Base-by-base conservation (phyloP, 2,329 filamentous ascomycete genomes). In the Fusarium metavorans region DNA sequence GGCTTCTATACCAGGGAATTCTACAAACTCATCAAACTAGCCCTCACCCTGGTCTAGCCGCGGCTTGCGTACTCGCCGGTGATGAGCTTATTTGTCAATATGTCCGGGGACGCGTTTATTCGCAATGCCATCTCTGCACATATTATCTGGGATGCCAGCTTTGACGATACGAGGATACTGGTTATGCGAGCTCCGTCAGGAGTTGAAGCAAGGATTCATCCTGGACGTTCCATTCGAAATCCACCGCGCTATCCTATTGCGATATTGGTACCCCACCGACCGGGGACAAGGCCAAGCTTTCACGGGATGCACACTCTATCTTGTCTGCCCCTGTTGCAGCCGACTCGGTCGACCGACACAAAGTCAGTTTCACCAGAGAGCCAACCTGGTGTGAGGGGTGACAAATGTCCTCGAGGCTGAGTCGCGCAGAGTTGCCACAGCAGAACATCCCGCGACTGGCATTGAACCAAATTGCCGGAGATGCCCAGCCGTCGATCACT, bases 21-120 rank as follows among this genome's bases (percentile, higher is more conserved):
- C 50, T 60, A 52, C 62, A 74, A 75, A 75, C 66, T 75, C 66
- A 43, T 70, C 58, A 75, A 73, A 75, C 70, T 75, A 60, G 72
- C 43, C 64, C 52, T 64, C 57, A 39, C 52, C 32, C 69, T 63
- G 66, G 72, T 48, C 57, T 67, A 70, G 54, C 16, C 52, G 56
- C 52, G 59, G 70, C 52, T 67, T 64, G 62, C 27, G 54, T 70
- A 67, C 66, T 50, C 72, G 62, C 54, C 60, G 70, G 59, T 74
- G 62, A 65, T 73, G 72, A 75, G 72, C 66, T 73, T 75, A 75
- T 67, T 75, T 73, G 27, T 54, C 57, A 72, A 70, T 32, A 60
- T 45, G 14, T 60, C 63, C 60, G 59, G 67, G 63, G 63, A 73
- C 75, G 70, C 66, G 18, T 60, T 62, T 60, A 50, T 35, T n/a